A percentile compares a stretch with the other conserved stretches of the same genome.
Conservation (phyloP, 495 filamentous ascomycete genomes). For the Apiosordaria backusii region DNA sequence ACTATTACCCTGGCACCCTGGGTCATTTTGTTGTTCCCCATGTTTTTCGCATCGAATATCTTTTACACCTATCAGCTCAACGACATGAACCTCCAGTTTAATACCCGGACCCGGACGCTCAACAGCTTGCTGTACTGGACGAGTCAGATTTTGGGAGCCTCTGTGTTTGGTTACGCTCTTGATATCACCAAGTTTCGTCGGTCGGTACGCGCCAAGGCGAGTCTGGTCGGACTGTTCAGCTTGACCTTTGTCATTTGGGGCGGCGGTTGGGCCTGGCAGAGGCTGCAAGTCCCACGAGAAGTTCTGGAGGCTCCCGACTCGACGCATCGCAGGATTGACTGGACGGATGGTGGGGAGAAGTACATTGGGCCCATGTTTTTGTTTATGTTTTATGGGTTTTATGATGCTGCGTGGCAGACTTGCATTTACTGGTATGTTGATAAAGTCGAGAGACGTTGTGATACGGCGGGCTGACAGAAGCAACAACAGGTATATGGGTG, state of each 20-base stretch:
- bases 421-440: slow-evolving; percentile 75
- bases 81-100: slow-evolving; percentile 71
- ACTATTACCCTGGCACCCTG: slow-evolving; percentile 70
- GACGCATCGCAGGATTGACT: slow-evolving; percentile 51
- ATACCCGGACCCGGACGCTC: slow-evolving; percentile 74
- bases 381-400: slow-evolving; percentile 92
- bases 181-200: slow-evolving; percentile 64
- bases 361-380: slow-evolving; percentile 84
- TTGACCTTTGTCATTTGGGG: slow-evolving; percentile 84
- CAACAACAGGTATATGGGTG: slow-evolving; percentile 74
- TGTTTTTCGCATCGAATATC: slow-evolving; percentile 79
- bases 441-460: neutral
- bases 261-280: slow-evolving; percentile 79
- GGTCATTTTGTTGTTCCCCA: slow-evolving; percentile 81
- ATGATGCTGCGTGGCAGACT: slow-evolving; percentile 83
- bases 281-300: slow-evolving; percentile 51
- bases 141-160: slow-evolving; percentile 81
- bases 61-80: slow-evolving; percentile 73
- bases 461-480: neutral
- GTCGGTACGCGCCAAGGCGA: slow-evolving; percentile 68
- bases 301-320: slow-evolving; percentile 34
- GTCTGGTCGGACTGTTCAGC: slow-evolving; percentile 62
- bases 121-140: slow-evolving; percentile 86
- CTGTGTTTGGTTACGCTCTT: slow-evolving; percentile 71
- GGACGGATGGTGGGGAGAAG: slow-evolving; percentile 49